Base-by-base conservation (phyloP, 768 basidiomycete species). In the Russula ochroleuca region DNA sequence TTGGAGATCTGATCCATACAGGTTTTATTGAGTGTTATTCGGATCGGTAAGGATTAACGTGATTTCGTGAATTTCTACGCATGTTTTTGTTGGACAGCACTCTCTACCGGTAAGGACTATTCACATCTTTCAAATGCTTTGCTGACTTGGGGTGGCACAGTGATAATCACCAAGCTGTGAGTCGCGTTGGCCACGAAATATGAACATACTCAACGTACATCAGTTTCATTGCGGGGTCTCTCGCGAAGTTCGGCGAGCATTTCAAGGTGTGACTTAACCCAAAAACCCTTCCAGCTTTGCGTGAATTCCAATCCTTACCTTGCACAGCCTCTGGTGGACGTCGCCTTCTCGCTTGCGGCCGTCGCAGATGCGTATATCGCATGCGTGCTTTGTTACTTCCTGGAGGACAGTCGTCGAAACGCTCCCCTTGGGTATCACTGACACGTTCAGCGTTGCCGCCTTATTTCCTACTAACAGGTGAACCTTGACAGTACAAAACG, bases 301-400 rank as follows among this genome's bases (percentile, higher is more conserved):
- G n/a, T 17, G 5, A 25, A 37, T 53, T 35, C 35, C 33, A 17
- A 55, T 47, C 6, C 15, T 43, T 19, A 47, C 21, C 43, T 28
- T 10, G 41, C 28, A 19, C 25, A 57, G 56, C 56, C 56, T 21
- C n/a, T 57, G 19, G 17, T 57, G 13, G 19, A 57, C 43, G 19
- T 13, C n/a, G 17, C 2, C 40, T 47, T 57, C 43, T 33, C 10
- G 43, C 56, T 57, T 8, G 25, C 56, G 14, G 56, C 56, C n/a
- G 1, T 47, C 10, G 56, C 56, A 21, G 56, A 57, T n/a, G 19
- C n/a, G 11, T 57, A 57, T 23, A 33, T 57, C 15, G 56, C 17
- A 45, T 57, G 23, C 31, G 56, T 57, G 43, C 56, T 57, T 28
- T 57, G 56, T 40, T 47, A 57, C 28, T 57, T 31, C 40, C 43